These are phyloP conservation scores for Penicillium dipodomyicola DNA, from an alignment of 495 filamentous ascomycete genomes.

Conservation along the genomic window DNA sequence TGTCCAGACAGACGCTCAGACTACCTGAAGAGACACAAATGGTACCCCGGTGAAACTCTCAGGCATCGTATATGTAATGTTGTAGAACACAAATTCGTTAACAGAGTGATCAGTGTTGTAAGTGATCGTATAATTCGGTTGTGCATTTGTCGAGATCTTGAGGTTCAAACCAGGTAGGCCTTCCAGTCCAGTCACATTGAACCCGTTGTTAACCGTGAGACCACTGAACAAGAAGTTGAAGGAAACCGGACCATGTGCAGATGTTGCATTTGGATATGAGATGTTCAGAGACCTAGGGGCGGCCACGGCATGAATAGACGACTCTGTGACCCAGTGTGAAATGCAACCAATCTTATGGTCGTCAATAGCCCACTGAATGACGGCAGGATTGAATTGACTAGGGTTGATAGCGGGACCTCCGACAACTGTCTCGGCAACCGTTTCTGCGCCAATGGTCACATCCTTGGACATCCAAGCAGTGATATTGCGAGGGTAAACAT, in stretches of 20 bases:
- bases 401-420: conserved; percentile 36
- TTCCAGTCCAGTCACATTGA: conserved; percentile 28
- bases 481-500: conserved; percentile 40
- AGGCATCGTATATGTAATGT: conserved; percentile 37
- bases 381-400: conserved; percentile 37
- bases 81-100: conserved; percentile 39
- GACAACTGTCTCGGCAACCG: conserved; percentile 35
- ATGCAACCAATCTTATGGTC: conserved; percentile 22
- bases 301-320: conserved; percentile 32
- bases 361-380: conserved; percentile 41
- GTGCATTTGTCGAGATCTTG: conserved; percentile 16
- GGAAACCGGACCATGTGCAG: conserved; percentile 14
- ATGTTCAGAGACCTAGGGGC: conserved; percentile 29
- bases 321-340: conserved; percentile 30
- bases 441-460: conserved; percentile 40
- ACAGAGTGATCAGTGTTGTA: conserved; percentile 22
- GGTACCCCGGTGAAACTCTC: conserved; percentile 24
- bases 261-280: conserved; percentile 36
- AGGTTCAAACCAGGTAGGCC: conserved; percentile 25
- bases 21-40: conserved; percentile 28
- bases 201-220: conserved; percentile 7
- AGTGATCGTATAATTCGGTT: conserved; percentile 18
- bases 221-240: conserved; percentile 27
- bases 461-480: conserved; percentile 39
- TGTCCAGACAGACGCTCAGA: not conserved